Conservation (phyloP, 257 asterid species). For the Scutellaria galericulata region DNA sequence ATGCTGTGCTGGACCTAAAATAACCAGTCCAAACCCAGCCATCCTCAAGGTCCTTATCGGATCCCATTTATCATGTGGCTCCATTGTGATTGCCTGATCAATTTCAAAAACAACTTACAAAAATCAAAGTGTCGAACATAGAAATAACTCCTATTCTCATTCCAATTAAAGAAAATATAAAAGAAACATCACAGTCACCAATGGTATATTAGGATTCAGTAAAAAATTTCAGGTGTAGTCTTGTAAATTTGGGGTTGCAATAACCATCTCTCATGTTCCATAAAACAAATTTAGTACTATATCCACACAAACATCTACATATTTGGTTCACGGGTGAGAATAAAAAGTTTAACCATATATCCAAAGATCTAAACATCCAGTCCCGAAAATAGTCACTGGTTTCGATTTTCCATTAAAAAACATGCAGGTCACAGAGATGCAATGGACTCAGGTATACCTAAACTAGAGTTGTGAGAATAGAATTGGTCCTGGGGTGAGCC, state of each 20-base stretch:
- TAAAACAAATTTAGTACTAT: not conserved
- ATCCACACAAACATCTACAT: not conserved
- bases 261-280: not conserved
- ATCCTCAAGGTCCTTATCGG: constrained; percentile 68
- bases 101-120: constrained; percentile 24
- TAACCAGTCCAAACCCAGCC: constrained; percentile 74
- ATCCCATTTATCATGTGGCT: constrained; percentile 56
- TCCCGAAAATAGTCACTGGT: not conserved
- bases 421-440: not conserved
- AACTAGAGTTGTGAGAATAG: too few relatives aligned
- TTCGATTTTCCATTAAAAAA: not conserved
- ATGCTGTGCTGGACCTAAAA: constrained; percentile 85
- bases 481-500: not conserved
- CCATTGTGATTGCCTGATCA: constrained; percentile 67
- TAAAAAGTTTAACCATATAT: not conserved
- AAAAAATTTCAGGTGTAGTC: not conserved
- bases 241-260: not conserved
- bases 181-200: not conserved
- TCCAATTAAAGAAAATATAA: not conserved
- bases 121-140: not conserved
- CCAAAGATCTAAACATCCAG: not conserved
- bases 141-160: constrained; percentile 1
- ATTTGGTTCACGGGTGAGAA: not conserved
- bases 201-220: not conserved
- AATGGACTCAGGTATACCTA: not conserved